Evolutionary conservation across 1,284 basidiomycete species (phyloP).

Genomic region (Cryptococcus hybrid): DNA sequence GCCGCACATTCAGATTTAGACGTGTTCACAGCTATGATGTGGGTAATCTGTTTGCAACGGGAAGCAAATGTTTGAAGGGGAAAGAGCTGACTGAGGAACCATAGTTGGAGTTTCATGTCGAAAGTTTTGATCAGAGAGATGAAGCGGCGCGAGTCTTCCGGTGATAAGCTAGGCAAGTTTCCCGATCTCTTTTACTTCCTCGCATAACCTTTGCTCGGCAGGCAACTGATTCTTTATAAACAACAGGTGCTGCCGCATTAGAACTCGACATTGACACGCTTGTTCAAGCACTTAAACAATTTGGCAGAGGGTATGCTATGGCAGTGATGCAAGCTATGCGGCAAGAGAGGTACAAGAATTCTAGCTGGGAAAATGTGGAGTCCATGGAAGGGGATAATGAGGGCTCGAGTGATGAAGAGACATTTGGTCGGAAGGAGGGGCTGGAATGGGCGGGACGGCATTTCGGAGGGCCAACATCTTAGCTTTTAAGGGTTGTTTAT

Average conservation of each 20-base stretch:
- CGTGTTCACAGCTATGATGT: constrained; percentile 41
- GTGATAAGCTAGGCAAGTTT: constrained; percentile 21
- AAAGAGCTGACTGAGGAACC: neutral
- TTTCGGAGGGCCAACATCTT: too few relatives aligned
- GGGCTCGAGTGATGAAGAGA: constrained; percentile 1
- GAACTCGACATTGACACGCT: constrained; percentile 33
- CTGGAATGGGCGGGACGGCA: neutral
- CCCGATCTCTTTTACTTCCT: neutral
- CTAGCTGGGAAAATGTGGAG: constrained; percentile 20
- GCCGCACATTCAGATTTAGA: constrained; percentile 24
- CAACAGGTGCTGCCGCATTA: constrained; percentile 17
- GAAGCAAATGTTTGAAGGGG: neutral
- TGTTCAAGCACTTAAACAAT: constrained; percentile 23
- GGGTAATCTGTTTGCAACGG: constrained; percentile 8
- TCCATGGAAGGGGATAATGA: constrained; percentile 24
- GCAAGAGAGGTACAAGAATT: constrained; percentile 20
- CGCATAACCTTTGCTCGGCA: neutral
- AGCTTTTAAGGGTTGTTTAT: too few relatives aligned
- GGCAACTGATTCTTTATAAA: too few relatives aligned
- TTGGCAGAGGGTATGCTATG: constrained; percentile 27
- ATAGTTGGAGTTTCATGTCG: constrained; percentile 35
- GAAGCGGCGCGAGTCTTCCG: constrained; percentile 30
- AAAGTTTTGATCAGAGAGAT: constrained; percentile 40
- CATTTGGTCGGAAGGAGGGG: constrained; percentile 2
- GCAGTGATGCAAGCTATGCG: constrained; percentile 28